Evolutionary conservation across 2,329 filamentous ascomycete species (phyloP).

Genomic region (Lachnellula arida): DNA sequence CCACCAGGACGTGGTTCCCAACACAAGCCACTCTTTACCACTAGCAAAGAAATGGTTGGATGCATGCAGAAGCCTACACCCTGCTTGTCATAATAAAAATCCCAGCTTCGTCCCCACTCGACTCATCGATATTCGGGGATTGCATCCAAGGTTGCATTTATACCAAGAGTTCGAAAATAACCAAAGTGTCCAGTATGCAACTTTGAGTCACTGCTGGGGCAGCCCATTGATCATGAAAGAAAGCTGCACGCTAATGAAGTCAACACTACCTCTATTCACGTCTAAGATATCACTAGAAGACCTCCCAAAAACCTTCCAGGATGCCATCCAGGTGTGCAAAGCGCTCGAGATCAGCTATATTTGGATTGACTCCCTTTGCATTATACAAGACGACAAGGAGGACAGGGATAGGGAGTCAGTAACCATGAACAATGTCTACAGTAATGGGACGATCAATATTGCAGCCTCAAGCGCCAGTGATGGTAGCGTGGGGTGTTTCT

Average conservation of each 20-base stretch:
- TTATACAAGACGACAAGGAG: neutral
- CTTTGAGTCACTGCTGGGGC: neutral
- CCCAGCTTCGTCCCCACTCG: too few relatives aligned
- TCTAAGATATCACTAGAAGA: neutral
- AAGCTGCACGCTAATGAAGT: neutral
- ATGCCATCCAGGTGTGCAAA: neutral
- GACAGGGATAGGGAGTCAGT: neutral
- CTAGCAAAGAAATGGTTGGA: too few relatives aligned
- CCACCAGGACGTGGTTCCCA: too few relatives aligned
- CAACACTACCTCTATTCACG: neutral
- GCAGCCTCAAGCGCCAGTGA: neutral
- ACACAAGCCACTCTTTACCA: too few relatives aligned
- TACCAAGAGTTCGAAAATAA: too few relatives aligned
- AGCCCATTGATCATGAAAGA: neutral
- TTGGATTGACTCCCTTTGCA: conserved; percentile 1
- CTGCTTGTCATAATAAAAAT: too few relatives aligned
- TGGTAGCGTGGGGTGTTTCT: neutral
- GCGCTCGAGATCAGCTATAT: neutral
- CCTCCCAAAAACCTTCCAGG: neutral
- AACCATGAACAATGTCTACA: conserved; percentile 1
- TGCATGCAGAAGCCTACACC: too few relatives aligned
- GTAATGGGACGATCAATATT: neutral
- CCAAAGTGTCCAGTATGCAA: neutral
- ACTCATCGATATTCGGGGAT: too few relatives aligned
- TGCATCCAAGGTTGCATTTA: too few relatives aligned